Evolutionary conservation across 2,329 filamentous ascomycete species (phyloP).

Genomic region (Paracoccidioides brasiliensis): DNA sequence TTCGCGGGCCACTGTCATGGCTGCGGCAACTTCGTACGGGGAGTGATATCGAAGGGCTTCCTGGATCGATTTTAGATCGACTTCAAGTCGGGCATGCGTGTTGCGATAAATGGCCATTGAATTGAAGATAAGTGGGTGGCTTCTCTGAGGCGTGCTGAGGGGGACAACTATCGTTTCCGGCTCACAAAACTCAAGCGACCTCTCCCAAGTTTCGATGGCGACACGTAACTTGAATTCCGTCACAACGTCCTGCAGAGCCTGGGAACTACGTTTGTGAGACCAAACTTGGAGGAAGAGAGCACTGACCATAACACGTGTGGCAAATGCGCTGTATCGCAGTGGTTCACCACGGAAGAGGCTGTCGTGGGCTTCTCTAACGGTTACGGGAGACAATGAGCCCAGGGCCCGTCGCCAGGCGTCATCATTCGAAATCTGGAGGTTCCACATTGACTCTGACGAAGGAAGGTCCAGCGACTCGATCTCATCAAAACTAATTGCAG

Average conservation of each 20-base stretch:
- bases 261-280: slow-evolving; percentile 98
- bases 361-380: slow-evolving; percentile 88
- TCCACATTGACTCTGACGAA: slow-evolving; percentile 90
- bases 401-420: slow-evolving; percentile 72
- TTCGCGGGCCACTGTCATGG: slow-evolving; percentile 89
- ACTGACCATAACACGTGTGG: slow-evolving; percentile 97
- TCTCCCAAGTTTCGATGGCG: slow-evolving; percentile 97
- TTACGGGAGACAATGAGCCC: slow-evolving; percentile 57
- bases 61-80: slow-evolving; percentile 90
- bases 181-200: slow-evolving; percentile 84
- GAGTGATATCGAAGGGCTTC: slow-evolving; percentile 95
- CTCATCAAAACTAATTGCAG: slow-evolving; percentile 95
- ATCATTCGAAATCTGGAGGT: slow-evolving; percentile 65
- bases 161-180: slow-evolving; percentile 79
- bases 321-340: slow-evolving; percentile 88
- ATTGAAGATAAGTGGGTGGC: slow-evolving; percentile 94
- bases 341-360: slow-evolving; percentile 88
- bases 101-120: slow-evolving; percentile 95
- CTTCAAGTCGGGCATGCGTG: slow-evolving; percentile 78
- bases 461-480: slow-evolving; percentile 88
- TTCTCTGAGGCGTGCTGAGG: slow-evolving; percentile 86
- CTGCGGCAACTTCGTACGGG: slow-evolving; percentile 88
- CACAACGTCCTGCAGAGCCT: slow-evolving; percentile 90
- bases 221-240: slow-evolving; percentile 96
- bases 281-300: slow-evolving; percentile 95